Evolutionary conservation across 257 asterid species (phyloP), one percentile per base, ranked within the genome.

Genomic region (Gentiana straminea): DNA sequence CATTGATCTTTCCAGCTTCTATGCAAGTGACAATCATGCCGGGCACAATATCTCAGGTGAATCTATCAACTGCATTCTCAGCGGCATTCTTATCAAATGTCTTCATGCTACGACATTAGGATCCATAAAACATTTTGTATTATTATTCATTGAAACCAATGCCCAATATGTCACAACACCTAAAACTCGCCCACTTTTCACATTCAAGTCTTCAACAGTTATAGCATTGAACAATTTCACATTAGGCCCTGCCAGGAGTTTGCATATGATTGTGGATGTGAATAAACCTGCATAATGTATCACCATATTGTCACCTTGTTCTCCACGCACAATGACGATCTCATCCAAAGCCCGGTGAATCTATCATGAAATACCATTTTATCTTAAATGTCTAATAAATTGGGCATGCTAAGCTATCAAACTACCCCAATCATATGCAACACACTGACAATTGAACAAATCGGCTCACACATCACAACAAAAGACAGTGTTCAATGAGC

Each of bases 151-250:
- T 0, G 97, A 79, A 7, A 89, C 95, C 73, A 89, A 52, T 1
- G 97, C 94, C 97, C 95, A 89, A 64, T 89, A 85, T 1, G 97
- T 89, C 7, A 89, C 97, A 3, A 89, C 97, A 8, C 97, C 97
- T 5, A 71, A 86, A 3, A 89, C 97, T 52, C 94, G 64, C 2
- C 76, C 86, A 1, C 68, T 83, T 58, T 80, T 86, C 53, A 89
- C 95, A 49, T 86, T 89, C 79, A 89, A 70, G 45, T 89, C 97
- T 70, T 89, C 97, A 1, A 79, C 95, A n/a, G 97, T 95, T 33
- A 89, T 94, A 0, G 97, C 92, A 65, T 89, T 89, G 81, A 89
- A 89, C 10, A 89, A 81, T 69, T 89, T 89, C 59, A 86, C 95
- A 46, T 89, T 89, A 1, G 97, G 97, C 57, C 82, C 63, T 2